Conservation (phyloP, 2,329 filamentous ascomycete species). For the Fusarium sp. region DNA sequence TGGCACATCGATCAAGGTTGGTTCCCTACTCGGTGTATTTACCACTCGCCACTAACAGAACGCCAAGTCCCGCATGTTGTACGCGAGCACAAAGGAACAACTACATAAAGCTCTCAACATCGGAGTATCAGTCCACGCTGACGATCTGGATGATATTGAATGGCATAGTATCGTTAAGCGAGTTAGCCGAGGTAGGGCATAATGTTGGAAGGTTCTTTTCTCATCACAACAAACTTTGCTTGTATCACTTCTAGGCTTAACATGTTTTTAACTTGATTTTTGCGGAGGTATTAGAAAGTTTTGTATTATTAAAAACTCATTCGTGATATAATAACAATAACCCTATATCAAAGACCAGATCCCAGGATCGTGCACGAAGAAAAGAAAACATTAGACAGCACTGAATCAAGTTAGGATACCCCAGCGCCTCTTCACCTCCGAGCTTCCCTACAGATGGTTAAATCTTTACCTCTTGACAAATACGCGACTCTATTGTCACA, state of each 20-base stretch:
- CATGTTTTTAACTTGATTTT: not conserved
- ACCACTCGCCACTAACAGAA: not conserved
- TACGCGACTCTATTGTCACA: not conserved
- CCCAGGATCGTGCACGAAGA: not conserved
- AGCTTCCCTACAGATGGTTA: not conserved
- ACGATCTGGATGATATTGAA: constrained; percentile 1
- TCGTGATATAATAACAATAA: not conserved
- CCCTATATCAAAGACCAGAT: no score
- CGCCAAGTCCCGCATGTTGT: not conserved
- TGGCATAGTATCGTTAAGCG: not conserved
- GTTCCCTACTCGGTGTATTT: not conserved
- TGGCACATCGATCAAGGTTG: not conserved
- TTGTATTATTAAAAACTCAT: not conserved
- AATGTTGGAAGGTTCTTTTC: not conserved
- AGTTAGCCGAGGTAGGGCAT: not conserved
- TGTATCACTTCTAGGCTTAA: not conserved
- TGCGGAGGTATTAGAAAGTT: not conserved
- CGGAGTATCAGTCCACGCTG: not conserved
- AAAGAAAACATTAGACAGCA: not conserved
- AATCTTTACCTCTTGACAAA: not conserved
- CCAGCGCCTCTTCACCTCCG: not conserved
- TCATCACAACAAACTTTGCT: not conserved
- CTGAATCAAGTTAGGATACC: not conserved
- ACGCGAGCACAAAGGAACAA: not conserved
- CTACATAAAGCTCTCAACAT: constrained; percentile 1